Base-by-base conservation (phyloP, 331 rosid genomes). In the Spiraea crenata region DNA sequence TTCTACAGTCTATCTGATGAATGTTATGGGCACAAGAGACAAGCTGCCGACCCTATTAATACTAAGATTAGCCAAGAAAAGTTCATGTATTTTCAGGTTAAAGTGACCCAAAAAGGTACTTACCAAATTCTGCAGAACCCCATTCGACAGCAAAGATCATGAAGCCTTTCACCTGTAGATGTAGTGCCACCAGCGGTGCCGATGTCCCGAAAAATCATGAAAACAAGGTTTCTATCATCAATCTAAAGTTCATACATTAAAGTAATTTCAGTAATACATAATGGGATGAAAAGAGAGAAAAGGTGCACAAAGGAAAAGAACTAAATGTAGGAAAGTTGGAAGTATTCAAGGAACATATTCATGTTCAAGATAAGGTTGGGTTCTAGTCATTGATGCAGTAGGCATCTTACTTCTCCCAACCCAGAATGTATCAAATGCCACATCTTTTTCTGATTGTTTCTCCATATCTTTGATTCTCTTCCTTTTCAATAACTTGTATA, bases 331-430 rank as follows among this genome's bases (percentile, higher is more conserved):
- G 7, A 70, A 47, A 54, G 50, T n/a, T 38, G 2, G 2, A 52
- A 67, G 35, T 45, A 45, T 13, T 59, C 76, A 70, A 70, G 63
- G 80, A 72, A n/a, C 40, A 67, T 72, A 46, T 37, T 68, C 85
- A 46, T 85, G 63, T 72, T 89, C 99, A 83, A 91, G 87, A 34
- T 57, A 17, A 5, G 97, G 97, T 65, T 81, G 91, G 3, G 99
- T 93, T 87, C 99, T 89, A 67, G 83, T 47, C 85, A 75, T 78
- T 35, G 96, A 56, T 25, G 95, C 99, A 17, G 76, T 76, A 65
- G 99, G 99, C 86, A 93, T 80, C 85, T 78, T 93, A 74, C 89
- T 87, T 12, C 71, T 81, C 54, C 97, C 97, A 68, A 93, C 77
- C 91, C 97, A 87, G 67, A 89, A 79, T 44, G 87, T 82, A 66